These are phyloP conservation scores for Fusarium sp. DNA, from an alignment of 2,329 filamentous ascomycete species.

Conservation along the genomic window DNA sequence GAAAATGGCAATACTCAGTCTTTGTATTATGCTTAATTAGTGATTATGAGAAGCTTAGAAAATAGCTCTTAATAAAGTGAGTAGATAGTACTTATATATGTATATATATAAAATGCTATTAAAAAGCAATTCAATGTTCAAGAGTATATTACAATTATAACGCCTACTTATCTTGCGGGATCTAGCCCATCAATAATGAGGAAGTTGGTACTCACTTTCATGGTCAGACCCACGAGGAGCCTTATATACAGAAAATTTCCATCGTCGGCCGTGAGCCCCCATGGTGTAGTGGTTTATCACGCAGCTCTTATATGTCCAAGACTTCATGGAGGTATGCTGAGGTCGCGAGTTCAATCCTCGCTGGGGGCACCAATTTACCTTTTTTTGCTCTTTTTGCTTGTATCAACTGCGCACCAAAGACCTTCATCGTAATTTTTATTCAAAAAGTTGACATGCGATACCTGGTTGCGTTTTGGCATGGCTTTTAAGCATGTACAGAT, in stretches of 20 bases:
- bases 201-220: neutral
- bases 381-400: neutral
- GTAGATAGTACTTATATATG: too few species aligned
- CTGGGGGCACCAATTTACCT: constrained; percentile 28
- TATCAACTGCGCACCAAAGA: fast-evolving
- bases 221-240: fast-evolving
- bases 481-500: neutral
- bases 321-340: constrained; percentile 36
- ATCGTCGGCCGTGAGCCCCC: constrained; percentile 26
- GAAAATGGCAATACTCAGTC: too few species aligned
- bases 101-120: too few species aligned
- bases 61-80: too few species aligned
- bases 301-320: constrained; percentile 38
- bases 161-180: too few species aligned
- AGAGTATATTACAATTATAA: too few species aligned
- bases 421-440: neutral
- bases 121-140: too few species aligned
- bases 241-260: neutral
- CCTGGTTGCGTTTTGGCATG: neutral
- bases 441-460: neutral
- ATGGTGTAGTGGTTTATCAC: constrained; percentile 40
- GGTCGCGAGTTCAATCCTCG: constrained; percentile 40
- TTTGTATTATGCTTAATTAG: too few species aligned
- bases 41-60: too few species aligned
- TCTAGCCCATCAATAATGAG: too few species aligned